These are phyloP conservation scores for Hanseniaspora jakobsenii DNA, from an alignment of 805 yeast species.

Conservation along the genomic window DNA sequence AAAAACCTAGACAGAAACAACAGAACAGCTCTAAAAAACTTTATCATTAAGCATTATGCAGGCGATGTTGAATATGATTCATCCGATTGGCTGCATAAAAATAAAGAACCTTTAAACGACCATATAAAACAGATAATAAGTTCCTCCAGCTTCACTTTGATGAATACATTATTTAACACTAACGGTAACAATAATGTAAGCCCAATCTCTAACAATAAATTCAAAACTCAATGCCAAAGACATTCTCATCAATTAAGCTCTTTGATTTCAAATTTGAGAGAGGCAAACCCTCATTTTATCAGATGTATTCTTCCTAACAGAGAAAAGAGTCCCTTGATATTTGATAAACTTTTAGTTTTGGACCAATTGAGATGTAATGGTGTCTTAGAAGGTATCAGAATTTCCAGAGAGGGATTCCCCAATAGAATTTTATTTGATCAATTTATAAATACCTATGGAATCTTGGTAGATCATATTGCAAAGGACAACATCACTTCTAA, in stretches of 20 bases:
- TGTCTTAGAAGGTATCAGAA: constrained; percentile 93
- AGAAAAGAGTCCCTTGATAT: constrained; percentile 52
- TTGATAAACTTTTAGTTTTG: constrained; percentile 65
- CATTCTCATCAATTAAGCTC: constrained; percentile 74
- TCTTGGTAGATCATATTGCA: constrained; percentile 44
- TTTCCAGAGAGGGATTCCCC: constrained; percentile 94
- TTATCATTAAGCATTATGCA: constrained; percentile 83
- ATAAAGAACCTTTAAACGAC: constrained; percentile 84
- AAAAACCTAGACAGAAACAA: constrained; percentile 31
- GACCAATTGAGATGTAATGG: constrained; percentile 93
- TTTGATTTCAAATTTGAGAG: constrained; percentile 57
- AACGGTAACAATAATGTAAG: too few species aligned
- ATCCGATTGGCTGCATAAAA: constrained; percentile 88
- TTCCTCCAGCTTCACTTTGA: constrained; percentile 43
- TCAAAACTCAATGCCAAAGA: constrained; percentile 69
- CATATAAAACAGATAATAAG: constrained; percentile 51
- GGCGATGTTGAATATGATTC: constrained; percentile 90
- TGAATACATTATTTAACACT: too few species aligned
- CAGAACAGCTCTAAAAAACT: constrained; percentile 43
- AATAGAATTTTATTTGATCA: constrained; percentile 77
- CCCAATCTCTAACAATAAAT: constrained; percentile 19
- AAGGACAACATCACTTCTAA: constrained; percentile 16
- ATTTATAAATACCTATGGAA: constrained; percentile 61
- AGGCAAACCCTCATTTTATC: constrained; percentile 92
- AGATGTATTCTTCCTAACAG: constrained; percentile 90